Conservation (phyloP, 441 rosid genomes). For the Pelargonium fulgidum region DNA sequence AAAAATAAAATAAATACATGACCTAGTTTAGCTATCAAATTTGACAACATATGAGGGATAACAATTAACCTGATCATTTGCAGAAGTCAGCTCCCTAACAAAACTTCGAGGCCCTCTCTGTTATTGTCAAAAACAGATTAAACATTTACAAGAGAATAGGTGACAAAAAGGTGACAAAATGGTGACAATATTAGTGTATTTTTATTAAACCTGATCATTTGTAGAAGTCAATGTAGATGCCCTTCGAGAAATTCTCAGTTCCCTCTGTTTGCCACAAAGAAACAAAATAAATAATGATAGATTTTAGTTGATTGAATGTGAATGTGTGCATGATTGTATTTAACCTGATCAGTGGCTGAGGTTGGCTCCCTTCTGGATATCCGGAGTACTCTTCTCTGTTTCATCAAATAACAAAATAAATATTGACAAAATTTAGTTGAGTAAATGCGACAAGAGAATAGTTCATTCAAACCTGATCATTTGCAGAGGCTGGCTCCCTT, state of each 20-base stretch:
- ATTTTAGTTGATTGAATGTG: background rate
- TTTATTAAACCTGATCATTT: conserved; percentile 3
- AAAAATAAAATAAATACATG: background rate
- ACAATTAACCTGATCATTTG: conserved; percentile 4
- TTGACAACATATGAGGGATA: background rate
- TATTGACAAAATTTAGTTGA: background rate
- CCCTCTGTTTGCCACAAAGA: background rate
- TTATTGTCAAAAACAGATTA: background rate
- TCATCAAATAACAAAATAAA: conserved; percentile 18
- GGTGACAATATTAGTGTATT: too few relatives aligned
- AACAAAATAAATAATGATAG: background rate
- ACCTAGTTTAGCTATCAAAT: background rate
- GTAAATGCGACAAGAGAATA: background rate
- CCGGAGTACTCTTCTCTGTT: conserved; percentile 63
- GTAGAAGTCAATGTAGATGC: background rate
- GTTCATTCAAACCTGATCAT: conserved; percentile 3
- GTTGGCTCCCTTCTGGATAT: conserved; percentile 43
- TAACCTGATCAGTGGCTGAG: conserved; percentile 24
- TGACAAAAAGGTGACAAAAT: background rate
- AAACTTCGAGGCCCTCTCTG: conserved; percentile 3
- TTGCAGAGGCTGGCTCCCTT: conserved; percentile 9
- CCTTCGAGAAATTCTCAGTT: conserved; percentile 7
- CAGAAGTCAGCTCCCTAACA: conserved; percentile 1
- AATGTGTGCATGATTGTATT: background rate
- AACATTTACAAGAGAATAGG: background rate